Evolutionary conservation across 1,139 yeast species (phyloP).

Genomic region (Candida sanyaensis): DNA sequence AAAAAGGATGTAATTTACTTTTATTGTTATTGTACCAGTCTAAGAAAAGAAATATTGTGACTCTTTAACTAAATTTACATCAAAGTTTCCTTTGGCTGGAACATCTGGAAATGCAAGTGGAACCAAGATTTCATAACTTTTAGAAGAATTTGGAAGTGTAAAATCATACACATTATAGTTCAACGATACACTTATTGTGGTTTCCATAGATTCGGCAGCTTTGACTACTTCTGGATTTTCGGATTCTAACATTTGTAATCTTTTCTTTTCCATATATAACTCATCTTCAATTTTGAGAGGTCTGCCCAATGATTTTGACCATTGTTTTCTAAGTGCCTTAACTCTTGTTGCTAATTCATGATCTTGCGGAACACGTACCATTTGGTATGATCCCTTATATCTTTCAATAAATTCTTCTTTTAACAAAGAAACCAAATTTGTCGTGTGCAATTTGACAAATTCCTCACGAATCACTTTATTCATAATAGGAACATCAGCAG

Average conservation of each 20-base stretch:
- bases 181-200: slow-evolving; percentile 73
- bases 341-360: slow-evolving; percentile 58
- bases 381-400: slow-evolving; percentile 69
- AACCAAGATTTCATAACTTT: slow-evolving; percentile 41
- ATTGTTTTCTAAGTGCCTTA: slow-evolving; percentile 48
- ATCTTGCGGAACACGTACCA: slow-evolving; percentile 53
- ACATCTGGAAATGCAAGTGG: slow-evolving; percentile 74
- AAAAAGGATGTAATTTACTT: too few relatives aligned
- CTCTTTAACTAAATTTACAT: slow-evolving; percentile 68
- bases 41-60: slow-evolving; percentile 79
- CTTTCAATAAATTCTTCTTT: slow-evolving; percentile 80
- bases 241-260: slow-evolving; percentile 59
- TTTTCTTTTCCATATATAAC: slow-evolving; percentile 64
- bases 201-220: slow-evolving; percentile 60
- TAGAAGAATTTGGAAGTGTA: neutral
- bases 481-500: slow-evolving; percentile 77
- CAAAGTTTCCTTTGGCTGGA: slow-evolving; percentile 83
- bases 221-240: slow-evolving; percentile 48
- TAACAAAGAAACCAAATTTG: slow-evolving; percentile 68
- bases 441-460: slow-evolving; percentile 76
- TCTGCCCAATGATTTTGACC: slow-evolving; percentile 54
- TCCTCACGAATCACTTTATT: slow-evolving; percentile 73
- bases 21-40: neutral
- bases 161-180: slow-evolving; percentile 32
- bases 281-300: slow-evolving; percentile 72